Base-by-base conservation (phyloP, 1,139 yeast species). In the Yamadazyma trypodendri region DNA sequence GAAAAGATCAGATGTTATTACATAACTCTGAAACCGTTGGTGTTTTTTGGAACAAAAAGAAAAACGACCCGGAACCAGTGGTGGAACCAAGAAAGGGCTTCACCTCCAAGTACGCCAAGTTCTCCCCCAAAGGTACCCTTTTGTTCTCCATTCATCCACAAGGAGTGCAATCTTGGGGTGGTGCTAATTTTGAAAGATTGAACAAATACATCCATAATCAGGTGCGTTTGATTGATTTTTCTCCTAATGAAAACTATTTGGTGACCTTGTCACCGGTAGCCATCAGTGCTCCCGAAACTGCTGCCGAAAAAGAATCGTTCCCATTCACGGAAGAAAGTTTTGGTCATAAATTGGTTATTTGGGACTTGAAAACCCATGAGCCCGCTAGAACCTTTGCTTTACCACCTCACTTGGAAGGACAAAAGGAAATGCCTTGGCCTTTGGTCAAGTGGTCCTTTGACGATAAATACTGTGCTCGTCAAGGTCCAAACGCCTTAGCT, bases 161-260 rank as follows among this genome's bases (percentile, higher is more conserved):
- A 66, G 98, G 98, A 71, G 81, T 89, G 40, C 95, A 89, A 61
- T 77, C 94, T 25, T 92, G 97, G 95, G 98, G 97, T 59, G 97
- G 97, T 46, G 77, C 78, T 36, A 75, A 79, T 32, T 89, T 89
- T 61, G 77, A 75, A 48, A 77, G 86, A 54, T 71, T 89, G 51
- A 80, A 77, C 53, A 84, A 89, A 63, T 88, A 86, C 58, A 75
- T 83, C 46, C 99, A 94, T 61, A 89, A 88, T 46, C 89, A 87
- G 56, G 97, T 89, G 36, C 80, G 95, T 61, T 77, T 89, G 50
- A 75, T 92, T 44, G 96, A 90, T 60, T 86, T 92, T 54, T 89
- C 97, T 27, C 97, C 97, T 42, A 81, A 80, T 56, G 98, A 94
- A 65, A 84, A 81, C 55, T 94, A 75, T 60, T 72, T 94, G 65